phyloP scores from a whole-genome alignment of 192 early-diverging fungal genomes.

The Linnemannia hyalina region DNA sequence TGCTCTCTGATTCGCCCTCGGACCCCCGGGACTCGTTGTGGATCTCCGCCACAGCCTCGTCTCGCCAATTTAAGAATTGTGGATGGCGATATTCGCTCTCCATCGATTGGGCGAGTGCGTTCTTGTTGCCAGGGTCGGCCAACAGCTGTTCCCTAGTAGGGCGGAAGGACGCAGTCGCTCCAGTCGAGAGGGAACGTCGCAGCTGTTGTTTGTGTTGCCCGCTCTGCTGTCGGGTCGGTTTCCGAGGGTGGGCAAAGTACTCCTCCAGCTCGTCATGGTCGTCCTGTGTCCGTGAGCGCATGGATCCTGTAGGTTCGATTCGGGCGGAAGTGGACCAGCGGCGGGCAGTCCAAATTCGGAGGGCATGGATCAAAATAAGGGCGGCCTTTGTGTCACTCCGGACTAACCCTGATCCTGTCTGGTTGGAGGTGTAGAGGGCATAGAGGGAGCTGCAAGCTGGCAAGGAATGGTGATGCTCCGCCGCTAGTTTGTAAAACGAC shows the following conservation, averaged over 20 bases:
- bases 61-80: conserved; percentile 9
- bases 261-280: conserved; percentile 48
- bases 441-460: conserved; percentile 48
- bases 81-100: conserved; percentile 43
- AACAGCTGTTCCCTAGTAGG: not conserved
- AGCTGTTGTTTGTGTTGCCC: not conserved
- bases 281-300: conserved; percentile 18
- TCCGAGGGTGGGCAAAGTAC: conserved; percentile 49
- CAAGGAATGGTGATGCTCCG: conserved; percentile 39
- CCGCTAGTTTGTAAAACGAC: conserved; percentile 39
- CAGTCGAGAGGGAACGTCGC: not conserved
- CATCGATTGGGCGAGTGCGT: conserved; percentile 14
- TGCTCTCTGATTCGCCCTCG: not conserved
- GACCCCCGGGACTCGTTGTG: not conserved
- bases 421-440: conserved; percentile 47
- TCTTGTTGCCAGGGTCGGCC: not conserved
- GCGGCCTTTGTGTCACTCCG: conserved; percentile 47
- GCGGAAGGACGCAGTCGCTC: conserved; percentile 17
- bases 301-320: not conserved
- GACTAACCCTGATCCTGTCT: conserved; percentile 29
- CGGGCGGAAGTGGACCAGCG: conserved; percentile 29
- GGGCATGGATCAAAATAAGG: conserved; percentile 41
- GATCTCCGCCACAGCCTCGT: not conserved
- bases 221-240: not conserved
- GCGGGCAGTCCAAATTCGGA: conserved; percentile 48